Evolutionary conservation across 768 basidiomycete genomes (phyloP).

Genomic region (Boletales sp.): DNA sequence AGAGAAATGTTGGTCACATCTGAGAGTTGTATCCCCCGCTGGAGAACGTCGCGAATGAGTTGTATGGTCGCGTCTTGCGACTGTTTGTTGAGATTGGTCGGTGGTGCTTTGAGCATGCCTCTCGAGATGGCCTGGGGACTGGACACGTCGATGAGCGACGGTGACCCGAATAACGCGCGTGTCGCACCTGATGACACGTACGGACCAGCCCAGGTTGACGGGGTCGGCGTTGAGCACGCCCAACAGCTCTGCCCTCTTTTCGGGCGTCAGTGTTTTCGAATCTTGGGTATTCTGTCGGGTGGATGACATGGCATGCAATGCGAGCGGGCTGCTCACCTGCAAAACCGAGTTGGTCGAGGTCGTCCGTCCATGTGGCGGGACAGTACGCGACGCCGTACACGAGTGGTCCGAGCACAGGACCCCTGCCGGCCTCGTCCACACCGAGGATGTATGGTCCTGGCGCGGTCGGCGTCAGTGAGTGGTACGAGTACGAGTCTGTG

Average conservation of each 20-base stretch:
- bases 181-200: constrained; percentile 64
- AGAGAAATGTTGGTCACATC: constrained; percentile 46
- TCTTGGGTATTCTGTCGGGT: constrained; percentile 46
- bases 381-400: constrained; percentile 97
- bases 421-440: constrained; percentile 97
- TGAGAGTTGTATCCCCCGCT: constrained; percentile 72
- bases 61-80: constrained; percentile 86
- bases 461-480: constrained; percentile 67
- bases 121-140: constrained; percentile 90
- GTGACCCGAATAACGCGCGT: background rate
- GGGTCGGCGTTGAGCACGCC: constrained; percentile 67
- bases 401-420: constrained; percentile 91
- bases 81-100: constrained; percentile 84
- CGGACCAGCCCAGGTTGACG: constrained; percentile 75
- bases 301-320: background rate
- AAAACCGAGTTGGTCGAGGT: constrained; percentile 81
- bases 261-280: constrained; percentile 84
- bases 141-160: constrained; percentile 9
- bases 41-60: constrained; percentile 82
- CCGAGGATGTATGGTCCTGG: constrained; percentile 88
- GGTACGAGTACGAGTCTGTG: constrained; percentile 71
- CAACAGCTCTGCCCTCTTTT: constrained; percentile 62
- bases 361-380: constrained; percentile 68
- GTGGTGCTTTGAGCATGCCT: constrained; percentile 84
- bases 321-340: constrained; percentile 55